Evolutionary conservation across 129 eudicot species (phyloP).

Genomic region (Apium graveolens): DNA sequence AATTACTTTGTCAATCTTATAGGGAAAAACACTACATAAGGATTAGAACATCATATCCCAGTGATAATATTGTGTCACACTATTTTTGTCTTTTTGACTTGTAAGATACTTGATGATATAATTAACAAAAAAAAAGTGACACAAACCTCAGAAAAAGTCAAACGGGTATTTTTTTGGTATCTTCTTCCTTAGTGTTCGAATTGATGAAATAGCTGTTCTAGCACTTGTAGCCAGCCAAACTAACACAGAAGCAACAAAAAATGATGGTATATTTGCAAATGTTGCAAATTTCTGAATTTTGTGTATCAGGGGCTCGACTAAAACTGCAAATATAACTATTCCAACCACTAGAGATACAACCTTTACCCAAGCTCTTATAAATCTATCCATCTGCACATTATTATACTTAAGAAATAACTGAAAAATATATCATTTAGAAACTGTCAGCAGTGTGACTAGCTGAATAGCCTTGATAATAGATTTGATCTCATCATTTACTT

Average conservation of each 20-base stretch:
- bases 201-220: conserved; percentile 45
- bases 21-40: neutral
- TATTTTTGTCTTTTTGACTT: neutral
- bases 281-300: conserved; percentile 49
- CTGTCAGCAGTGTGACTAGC: neutral
- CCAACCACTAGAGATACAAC: conserved; percentile 46
- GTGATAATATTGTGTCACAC: neutral
- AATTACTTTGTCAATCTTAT: neutral
- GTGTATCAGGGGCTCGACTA: conserved; percentile 67
- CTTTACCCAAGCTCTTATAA: conserved; percentile 36
- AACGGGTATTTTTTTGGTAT: conserved; percentile 39
- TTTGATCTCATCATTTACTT: neutral
- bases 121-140: neutral
- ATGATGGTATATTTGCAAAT: conserved; percentile 45
- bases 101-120: neutral
- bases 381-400: conserved; percentile 36
- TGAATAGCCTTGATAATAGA: neutral
- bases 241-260: conserved; percentile 43
- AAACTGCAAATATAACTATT: conserved; percentile 33
- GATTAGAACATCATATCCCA: neutral
- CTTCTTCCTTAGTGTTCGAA: conserved; percentile 30
- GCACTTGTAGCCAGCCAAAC: conserved; percentile 62
- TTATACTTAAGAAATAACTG: neutral
- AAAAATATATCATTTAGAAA: neutral
- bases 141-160: conserved; percentile 73